Evolutionary conservation across 345 rosid species (phyloP), one percentile per base, ranked within the genome.

Genomic region (Ceriops zippeliana): DNA sequence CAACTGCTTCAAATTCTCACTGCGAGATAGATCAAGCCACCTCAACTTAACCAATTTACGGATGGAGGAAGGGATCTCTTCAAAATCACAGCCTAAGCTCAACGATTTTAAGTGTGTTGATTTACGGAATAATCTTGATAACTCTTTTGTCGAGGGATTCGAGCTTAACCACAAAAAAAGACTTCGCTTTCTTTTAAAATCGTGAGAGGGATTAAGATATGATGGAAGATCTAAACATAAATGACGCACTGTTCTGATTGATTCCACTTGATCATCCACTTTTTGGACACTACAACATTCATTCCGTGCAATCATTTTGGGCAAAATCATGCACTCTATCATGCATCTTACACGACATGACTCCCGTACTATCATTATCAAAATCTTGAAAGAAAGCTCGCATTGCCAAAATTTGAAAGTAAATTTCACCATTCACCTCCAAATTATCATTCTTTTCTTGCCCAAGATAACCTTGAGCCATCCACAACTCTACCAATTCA

Each of bases 401-500:
- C 17, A 42, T 42, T 42, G 16, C 1, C 10, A 42, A 42, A 11
- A 11, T 11, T 42, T 0, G 47, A 0, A 42, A 42, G 13, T 11
- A 42, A 42, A 0, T 2, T 10, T 42, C 47, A 0, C 47, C 47
- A 15, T 13, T 8, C n/a, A 20, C 38, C 46, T 66, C 62, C 49
- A 67, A 27, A 1, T 62, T 52, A 6, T 42, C 27, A 1, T 7
- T 10, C 2, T 47, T 6, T 1, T 28, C 10, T 22, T 5, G 30
- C 1, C 13, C 19, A 17, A 68, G 64, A 21, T 31, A 74, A 30
- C 72, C 77, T 15, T 62, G 72, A 24, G 69, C 72, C 72, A 68
- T 62, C 77, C 72, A 62, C 16, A 67, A 22, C 8, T 52, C 15
- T 22, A 73, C 28, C 46, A 73, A 61, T 2, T 10, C 0, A 10